Evolutionary conservation across 1,284 basidiomycete genomes (phyloP), one percentile per base, ranked within the genome.

Genomic region (Boletus sp.): DNA sequence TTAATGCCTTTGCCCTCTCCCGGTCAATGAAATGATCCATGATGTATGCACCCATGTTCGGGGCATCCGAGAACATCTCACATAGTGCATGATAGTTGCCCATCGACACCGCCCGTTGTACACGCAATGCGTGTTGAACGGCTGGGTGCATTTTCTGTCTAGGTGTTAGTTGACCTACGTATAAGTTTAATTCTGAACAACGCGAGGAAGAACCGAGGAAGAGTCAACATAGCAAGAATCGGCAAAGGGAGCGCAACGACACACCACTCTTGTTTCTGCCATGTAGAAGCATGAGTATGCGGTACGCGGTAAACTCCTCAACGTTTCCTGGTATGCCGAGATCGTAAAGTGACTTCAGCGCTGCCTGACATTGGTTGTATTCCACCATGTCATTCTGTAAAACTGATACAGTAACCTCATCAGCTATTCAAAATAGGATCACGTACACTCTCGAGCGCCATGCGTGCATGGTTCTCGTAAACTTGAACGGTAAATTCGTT

Each of bases 11-110:
- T 48, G 90, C 80, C 48, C 96, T 75, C 72, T 98, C 96, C 56
- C 96, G 81, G 62, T 88, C 84, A 57, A 97, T 88, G 67, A 99
- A 97, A 68, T 98, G 94, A 69, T 99, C 95, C 91, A 99, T 96
- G 64, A 99, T 93, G 69, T 98, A 98, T 48, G 84, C 94, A 43
- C 93, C 92, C 96, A 99, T 98, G 66, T 95, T 95, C 35, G 94
- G 94, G 37, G 93, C 91, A 51, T 77, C 76, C 56, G 81, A 61
- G 70, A 92, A 99, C 42, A 94, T 74, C 54, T 82, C 78, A 73
- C 98, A 99, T 59, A 99, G 82, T 40, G 82, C 78, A 70, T 91
- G 88, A 70, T 98, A 99, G 69, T 99, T 99, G 63, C 91, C 92
- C 65, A 90, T 90, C 38, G 93, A 83, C 51, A 94, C 70, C 22